Percentiles rank a stretch among this genome's conserved stretches.
phyloP scores from a whole-genome alignment of 306 rosid species.

The Luffa acutangula region DNA sequence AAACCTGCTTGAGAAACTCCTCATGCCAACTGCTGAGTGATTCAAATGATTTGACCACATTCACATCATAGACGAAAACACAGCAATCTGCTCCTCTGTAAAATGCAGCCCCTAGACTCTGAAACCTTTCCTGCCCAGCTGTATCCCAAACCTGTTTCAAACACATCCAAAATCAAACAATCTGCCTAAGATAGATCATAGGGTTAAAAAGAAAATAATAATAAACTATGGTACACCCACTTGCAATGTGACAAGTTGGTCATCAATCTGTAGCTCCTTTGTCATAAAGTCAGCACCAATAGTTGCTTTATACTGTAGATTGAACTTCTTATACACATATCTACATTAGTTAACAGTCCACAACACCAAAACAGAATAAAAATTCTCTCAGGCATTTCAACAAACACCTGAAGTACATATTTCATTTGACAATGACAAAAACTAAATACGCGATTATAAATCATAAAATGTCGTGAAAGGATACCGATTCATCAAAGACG shows the following conservation, averaged over 20 bases:
- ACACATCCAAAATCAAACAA: not conserved
- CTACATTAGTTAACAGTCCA: conserved; percentile 18
- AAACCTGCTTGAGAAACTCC: conserved; percentile 79
- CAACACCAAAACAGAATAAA: not conserved
- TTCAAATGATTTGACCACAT: conserved; percentile 50
- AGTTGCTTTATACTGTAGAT: conserved; percentile 71
- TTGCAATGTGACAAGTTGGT: conserved; percentile 69
- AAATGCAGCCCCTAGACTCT: conserved; percentile 76
- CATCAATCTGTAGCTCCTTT: conserved; percentile 73
- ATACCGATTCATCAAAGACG: conserved; percentile 91
- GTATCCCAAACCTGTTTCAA: conserved; percentile 85
- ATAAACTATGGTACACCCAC: conserved; percentile 23
- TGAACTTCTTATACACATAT: conserved; percentile 66
- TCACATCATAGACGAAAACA: conserved; percentile 79
- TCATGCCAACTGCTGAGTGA: conserved; percentile 71
- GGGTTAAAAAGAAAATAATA: not conserved
- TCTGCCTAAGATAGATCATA: not conserved
- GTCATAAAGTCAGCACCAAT: conserved; percentile 97
- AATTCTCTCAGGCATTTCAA: not conserved
- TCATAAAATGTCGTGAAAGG: conserved; percentile 12
- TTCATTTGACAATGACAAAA: not conserved
- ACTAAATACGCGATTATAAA: not conserved
- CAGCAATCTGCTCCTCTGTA: conserved; percentile 94
- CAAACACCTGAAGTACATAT: not conserved
- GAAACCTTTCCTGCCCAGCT: conserved; percentile 92